Evolutionary conservation across 495 filamentous ascomycete species (phyloP).

Genomic region (Achaetomiella virescens): DNA sequence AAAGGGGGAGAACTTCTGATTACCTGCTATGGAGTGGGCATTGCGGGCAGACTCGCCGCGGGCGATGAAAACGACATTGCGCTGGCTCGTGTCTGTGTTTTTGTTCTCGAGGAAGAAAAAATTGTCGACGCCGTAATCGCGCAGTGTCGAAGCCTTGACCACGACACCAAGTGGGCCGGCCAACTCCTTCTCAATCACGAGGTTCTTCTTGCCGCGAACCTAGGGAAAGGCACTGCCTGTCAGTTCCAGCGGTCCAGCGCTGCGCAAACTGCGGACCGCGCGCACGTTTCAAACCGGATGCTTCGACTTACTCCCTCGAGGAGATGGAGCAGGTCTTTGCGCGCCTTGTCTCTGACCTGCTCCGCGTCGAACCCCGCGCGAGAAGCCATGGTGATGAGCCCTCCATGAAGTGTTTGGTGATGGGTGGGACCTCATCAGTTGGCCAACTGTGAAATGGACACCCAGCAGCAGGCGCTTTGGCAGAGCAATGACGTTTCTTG

Average conservation of each 20-base stretch:
- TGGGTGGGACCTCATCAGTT: conserved; percentile 5
- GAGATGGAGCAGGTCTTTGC: conserved; percentile 77
- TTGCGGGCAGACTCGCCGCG: conserved; percentile 80
- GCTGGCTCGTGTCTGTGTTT: conserved; percentile 84
- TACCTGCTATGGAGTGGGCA: conserved; percentile 83
- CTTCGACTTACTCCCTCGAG: conserved; percentile 82
- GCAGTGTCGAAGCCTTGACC: conserved; percentile 77
- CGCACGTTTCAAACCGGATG: conserved; percentile 1
- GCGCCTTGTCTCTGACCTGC: conserved; percentile 72
- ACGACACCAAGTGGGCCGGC: conserved; percentile 85
- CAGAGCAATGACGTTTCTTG: neutral
- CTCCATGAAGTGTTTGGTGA: conserved; percentile 36
- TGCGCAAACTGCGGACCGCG: conserved; percentile 1
- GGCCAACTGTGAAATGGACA: neutral
- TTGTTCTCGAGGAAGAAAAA: conserved; percentile 93
- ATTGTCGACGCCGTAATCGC: conserved; percentile 94
- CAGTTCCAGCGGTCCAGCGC: conserved; percentile 24
- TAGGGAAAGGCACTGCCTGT: conserved; percentile 36
- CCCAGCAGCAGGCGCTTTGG: too few species aligned
- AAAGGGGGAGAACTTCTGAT: conserved; percentile 25
- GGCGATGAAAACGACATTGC: conserved; percentile 90
- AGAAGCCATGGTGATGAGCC: conserved; percentile 54
- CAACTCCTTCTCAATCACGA: conserved; percentile 85
- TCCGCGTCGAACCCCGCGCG: conserved; percentile 71
- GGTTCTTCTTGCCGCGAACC: conserved; percentile 97